Evolutionary conservation across 768 basidiomycete genomes (phyloP), one percentile per base, ranked within the genome.

Genomic region (Tremella yokohamensis): DNA sequence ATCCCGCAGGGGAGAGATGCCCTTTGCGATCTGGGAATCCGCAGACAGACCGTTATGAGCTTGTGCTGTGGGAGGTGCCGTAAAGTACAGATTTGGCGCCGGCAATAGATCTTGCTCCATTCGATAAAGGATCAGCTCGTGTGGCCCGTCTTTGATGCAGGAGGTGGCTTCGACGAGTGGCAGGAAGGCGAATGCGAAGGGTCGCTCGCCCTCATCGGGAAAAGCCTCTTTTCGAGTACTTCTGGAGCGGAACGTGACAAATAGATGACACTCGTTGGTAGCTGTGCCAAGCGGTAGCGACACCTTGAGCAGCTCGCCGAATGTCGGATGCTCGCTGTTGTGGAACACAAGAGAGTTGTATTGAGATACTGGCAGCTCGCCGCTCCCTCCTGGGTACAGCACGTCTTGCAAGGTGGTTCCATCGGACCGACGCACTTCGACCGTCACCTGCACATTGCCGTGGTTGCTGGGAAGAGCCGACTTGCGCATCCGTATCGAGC

Each of bases 311-410:
- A 97, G 83, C 76, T 98, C 94, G 37, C 90, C 89, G 73, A 86
- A 98, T 0, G 90, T 94, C 1, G 94, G 94, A 64, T 87, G 84
- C 61, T 84, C 87, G 71, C 87, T 94, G 37, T 87, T 84, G 62
- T 86, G 82, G 77, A 94, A 94, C 37, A 97, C 89, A 80, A 93
- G 86, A 9, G 93, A 96, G 71, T 89, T 83, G 77, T 88, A 97
- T 40, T 87, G 84, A 1, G 87, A 83, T 63, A 91, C 79, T 2
- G 83, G 80, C 1, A 87, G 85, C 72, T 98, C 93, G 22, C 92
- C 89, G 58, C 87, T 85, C 19, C 94, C 94, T 58, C 86, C 84
- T 39, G 85, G 86, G 25, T 62, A 56, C 47, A 97, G 86, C 8
- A 83, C 84, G 40, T 83, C 80, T 50, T 88, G 87, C 38, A 96